Percentiles rank a stretch among this genome's conserved stretches.
phyloP scores from a whole-genome alignment of 2,329 filamentous ascomycete species.

The Huntiella savannae region DNA sequence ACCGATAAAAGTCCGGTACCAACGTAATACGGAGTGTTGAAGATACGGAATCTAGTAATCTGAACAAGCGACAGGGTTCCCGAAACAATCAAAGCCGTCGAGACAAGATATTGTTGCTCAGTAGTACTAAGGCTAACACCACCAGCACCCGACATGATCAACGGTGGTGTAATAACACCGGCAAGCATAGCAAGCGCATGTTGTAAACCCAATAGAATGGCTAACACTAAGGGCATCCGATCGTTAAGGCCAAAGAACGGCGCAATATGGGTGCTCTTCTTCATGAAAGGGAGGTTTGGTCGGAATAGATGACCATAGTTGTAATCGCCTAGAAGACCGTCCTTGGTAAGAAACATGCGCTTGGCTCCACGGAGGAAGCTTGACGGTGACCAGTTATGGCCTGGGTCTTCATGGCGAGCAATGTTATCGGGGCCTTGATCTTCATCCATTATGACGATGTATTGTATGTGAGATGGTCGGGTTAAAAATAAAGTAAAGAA shows the following conservation, averaged over 20 bases:
- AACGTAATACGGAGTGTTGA: constrained; percentile 49
- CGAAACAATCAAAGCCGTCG: constrained; percentile 59
- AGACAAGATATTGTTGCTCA: constrained; percentile 59
- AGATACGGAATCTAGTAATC: constrained; percentile 58
- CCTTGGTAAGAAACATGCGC: constrained; percentile 33
- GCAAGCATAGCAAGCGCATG: constrained; percentile 62
- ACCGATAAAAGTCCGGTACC: constrained; percentile 68
- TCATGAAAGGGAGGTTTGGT: constrained; percentile 68
- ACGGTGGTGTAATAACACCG: constrained; percentile 58
- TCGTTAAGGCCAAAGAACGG: constrained; percentile 78
- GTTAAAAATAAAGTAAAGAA: neutral
- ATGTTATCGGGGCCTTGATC: constrained; percentile 33
- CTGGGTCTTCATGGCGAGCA: constrained; percentile 21
- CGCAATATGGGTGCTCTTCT: constrained; percentile 34
- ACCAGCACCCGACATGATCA: constrained; percentile 44
- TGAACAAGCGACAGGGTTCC: constrained; percentile 58
- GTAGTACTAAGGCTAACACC: constrained; percentile 43
- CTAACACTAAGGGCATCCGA: constrained; percentile 54
- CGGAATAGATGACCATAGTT: constrained; percentile 81
- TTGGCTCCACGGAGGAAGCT: constrained; percentile 13
- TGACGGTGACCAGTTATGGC: constrained; percentile 15
- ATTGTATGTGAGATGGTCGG: neutral
- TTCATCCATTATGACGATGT: constrained; percentile 29
- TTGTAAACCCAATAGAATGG: constrained; percentile 57
- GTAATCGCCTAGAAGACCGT: constrained; percentile 68